These are phyloP conservation scores for Claviceps maximensis DNA, from an alignment of 2,329 filamentous ascomycete genomes.

Conservation along the genomic window DNA sequence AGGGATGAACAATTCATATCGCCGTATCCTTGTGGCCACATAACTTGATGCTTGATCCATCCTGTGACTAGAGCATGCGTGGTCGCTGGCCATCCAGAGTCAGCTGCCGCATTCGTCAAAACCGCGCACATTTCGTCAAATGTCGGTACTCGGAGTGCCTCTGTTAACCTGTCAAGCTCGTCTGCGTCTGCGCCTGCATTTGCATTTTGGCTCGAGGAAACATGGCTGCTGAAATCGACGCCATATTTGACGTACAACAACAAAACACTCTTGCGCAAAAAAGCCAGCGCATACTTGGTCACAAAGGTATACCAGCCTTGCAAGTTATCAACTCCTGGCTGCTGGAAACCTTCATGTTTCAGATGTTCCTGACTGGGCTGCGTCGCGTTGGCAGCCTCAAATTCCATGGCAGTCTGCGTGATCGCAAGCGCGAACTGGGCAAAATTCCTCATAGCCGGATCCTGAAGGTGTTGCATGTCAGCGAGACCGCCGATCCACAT, in stretches of 20 bases:
- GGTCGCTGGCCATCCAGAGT: slow-evolving; percentile 36
- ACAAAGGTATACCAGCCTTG: slow-evolving; percentile 47
- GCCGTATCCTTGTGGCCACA: slow-evolving; percentile 21
- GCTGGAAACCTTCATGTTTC: slow-evolving; percentile 38
- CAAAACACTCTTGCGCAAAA: slow-evolving; percentile 73
- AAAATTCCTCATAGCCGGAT: slow-evolving; percentile 39
- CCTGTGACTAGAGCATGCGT: slow-evolving; percentile 39
- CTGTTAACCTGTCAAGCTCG: slow-evolving; percentile 72
- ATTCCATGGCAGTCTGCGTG: slow-evolving; percentile 30
- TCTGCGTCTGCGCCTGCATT: slow-evolving; percentile 59
- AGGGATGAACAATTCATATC: slow-evolving; percentile 30
- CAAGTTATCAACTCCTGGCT: slow-evolving; percentile 39
- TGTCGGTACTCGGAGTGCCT: slow-evolving; percentile 59
- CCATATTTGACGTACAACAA: slow-evolving; percentile 81
- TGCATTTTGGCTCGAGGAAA: slow-evolving; percentile 48
- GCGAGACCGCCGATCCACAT: slow-evolving; percentile 35
- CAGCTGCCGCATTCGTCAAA: slow-evolving; percentile 31
- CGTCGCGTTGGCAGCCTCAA: slow-evolving; percentile 19
- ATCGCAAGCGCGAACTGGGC: slow-evolving; percentile 40
- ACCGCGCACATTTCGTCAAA: slow-evolving; percentile 66
- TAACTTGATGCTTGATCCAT: slow-evolving; percentile 59
- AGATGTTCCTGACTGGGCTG: slow-evolving; percentile 12
- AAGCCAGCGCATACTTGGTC: slow-evolving; percentile 75
- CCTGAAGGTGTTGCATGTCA: slow-evolving; percentile 27
- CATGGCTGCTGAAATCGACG: slow-evolving; percentile 67